Evolutionary conservation across 148 eudicot species (phyloP).

Genomic region (Gaultheria prostrata): DNA sequence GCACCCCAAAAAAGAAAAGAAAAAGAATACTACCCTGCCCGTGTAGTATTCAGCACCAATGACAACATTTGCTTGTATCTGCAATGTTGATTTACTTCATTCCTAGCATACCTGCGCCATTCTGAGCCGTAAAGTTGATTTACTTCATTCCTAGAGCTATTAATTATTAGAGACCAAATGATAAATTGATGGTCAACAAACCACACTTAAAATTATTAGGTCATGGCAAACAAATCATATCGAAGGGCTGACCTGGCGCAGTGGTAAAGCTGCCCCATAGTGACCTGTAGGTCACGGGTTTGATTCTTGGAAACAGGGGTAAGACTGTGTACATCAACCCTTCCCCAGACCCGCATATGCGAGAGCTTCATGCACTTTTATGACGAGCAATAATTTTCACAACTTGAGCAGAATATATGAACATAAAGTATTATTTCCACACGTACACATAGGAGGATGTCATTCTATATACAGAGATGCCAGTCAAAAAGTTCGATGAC

Average conservation of each 20-base stretch:
- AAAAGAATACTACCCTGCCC: background rate
- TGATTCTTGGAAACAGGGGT: too few species aligned
- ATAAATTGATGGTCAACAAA: background rate
- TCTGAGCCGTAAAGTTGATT: background rate
- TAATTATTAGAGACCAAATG: background rate
- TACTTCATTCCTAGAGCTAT: background rate
- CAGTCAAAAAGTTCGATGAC: background rate
- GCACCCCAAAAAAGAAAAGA: too few species aligned
- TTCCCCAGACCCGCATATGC: too few species aligned
- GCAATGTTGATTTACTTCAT: background rate
- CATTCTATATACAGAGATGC: background rate
- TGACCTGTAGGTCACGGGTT: too few species aligned
- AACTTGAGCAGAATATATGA: background rate
- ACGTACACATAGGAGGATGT: background rate
- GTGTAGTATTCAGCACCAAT: background rate
- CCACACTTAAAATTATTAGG: background rate
- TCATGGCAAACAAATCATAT: background rate
- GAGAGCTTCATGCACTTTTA: too few species aligned
- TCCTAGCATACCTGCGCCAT: background rate
- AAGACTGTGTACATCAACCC: too few species aligned
- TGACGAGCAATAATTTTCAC: background rate
- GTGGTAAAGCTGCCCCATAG: too few species aligned
- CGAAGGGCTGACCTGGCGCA: too few species aligned
- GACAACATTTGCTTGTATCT: background rate
- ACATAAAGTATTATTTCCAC: too few species aligned